Evolutionary conservation across 208 protist genomes (phyloP).

Genomic region (Balamuthia mandrillaris): DNA sequence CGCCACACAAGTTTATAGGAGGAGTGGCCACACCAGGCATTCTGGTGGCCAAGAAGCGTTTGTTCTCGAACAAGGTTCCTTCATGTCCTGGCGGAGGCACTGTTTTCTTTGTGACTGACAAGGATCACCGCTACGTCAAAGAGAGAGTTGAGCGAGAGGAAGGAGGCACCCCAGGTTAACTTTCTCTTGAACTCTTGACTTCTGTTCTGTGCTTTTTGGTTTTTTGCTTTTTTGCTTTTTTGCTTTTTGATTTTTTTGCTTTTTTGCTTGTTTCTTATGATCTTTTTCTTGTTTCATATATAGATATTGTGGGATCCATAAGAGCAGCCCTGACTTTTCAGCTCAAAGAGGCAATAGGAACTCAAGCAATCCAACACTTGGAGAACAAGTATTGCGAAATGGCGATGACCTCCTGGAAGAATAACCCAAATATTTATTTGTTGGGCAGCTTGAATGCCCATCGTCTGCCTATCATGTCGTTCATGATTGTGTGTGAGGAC

Average conservation of each 20-base stretch:
- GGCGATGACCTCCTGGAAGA: neutral
- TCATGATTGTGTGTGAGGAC: neutral
- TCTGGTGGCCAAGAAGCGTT: slow-evolving; percentile 38
- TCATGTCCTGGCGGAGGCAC: slow-evolving; percentile 68
- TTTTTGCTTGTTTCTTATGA: no score
- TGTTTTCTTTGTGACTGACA: slow-evolving; percentile 66
- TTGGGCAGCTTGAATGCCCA: neutral
- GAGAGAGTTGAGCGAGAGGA: slow-evolving; percentile 73
- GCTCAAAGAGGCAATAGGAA: slow-evolving; percentile 55
- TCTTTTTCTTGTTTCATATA: no score
- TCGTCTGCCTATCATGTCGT: slow-evolving; percentile 12
- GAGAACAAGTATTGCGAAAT: neutral
- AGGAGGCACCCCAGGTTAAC: slow-evolving; percentile 75
- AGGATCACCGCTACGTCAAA: slow-evolving; percentile 62
- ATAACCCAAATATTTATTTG: neutral
- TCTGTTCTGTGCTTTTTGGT: no score
- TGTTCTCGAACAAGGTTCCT: slow-evolving; percentile 37
- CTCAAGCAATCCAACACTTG: neutral
- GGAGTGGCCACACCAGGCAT: slow-evolving; percentile 71
- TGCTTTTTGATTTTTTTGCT: no score
- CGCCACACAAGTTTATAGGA: slow-evolving; percentile 78
- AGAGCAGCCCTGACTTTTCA: slow-evolving; percentile 68
- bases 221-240: no score
- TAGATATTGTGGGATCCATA: slow-evolving; percentile 73
- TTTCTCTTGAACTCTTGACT: no score